Evolutionary conservation across 2,329 filamentous ascomycete species (phyloP).

Genomic region (Neoascochyta sp.): DNA sequence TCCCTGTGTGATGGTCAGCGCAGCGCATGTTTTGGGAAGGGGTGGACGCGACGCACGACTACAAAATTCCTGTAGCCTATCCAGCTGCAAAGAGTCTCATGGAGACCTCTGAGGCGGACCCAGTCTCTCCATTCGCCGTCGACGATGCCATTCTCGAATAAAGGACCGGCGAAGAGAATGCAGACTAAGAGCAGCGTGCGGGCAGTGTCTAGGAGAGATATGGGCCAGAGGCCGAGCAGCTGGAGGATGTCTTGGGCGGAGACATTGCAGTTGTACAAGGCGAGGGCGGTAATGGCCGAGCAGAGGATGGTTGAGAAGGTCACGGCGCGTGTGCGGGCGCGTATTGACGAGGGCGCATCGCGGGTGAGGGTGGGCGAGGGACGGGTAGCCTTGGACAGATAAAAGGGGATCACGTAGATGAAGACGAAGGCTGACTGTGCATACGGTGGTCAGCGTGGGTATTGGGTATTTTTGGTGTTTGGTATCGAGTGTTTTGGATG

Average conservation of each 20-base stretch:
- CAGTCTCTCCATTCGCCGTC: constrained; percentile 67
- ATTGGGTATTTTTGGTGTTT: constrained; percentile 9
- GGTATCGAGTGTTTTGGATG: too few species aligned
- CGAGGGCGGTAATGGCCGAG: constrained; percentile 61
- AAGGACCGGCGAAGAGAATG: constrained; percentile 75
- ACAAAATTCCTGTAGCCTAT: constrained; percentile 83
- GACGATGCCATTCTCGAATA: constrained; percentile 75
- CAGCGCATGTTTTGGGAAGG: not conserved
- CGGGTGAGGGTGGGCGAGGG: constrained; percentile 75
- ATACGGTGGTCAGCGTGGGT: constrained; percentile 17
- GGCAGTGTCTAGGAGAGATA: constrained; percentile 61
- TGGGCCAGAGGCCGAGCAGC: constrained; percentile 76
- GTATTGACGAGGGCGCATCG: constrained; percentile 86
- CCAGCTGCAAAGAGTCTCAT: constrained; percentile 64
- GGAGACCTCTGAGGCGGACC: constrained; percentile 54
- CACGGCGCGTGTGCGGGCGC: constrained; percentile 77
- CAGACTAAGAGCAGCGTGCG: constrained; percentile 67
- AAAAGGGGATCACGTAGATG: constrained; percentile 87
- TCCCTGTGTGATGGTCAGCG: constrained; percentile 44
- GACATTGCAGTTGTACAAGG: constrained; percentile 57
- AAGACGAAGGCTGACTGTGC: constrained; percentile 73
- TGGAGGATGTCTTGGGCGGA: constrained; percentile 56
- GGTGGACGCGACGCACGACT: constrained; percentile 57
- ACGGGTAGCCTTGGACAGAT: constrained; percentile 73
- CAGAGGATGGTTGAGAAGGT: constrained; percentile 69